Evolutionary conservation across 2,329 filamentous ascomycete genomes (phyloP).

Genomic region (Alternaria gansuensis): DNA sequence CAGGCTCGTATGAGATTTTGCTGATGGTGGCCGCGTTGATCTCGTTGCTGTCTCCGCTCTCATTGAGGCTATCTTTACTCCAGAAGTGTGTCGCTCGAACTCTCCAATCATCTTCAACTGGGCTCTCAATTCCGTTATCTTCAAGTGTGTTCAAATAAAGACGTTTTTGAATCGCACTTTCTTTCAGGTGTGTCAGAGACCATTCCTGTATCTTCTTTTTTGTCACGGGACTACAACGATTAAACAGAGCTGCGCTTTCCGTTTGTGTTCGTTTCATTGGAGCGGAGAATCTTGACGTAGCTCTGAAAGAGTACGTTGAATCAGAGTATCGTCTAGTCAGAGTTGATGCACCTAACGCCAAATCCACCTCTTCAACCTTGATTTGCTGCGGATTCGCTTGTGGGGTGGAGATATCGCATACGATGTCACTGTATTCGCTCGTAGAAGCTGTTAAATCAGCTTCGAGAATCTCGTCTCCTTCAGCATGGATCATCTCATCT

Average conservation of each 20-base stretch:
- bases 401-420: background rate
- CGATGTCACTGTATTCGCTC: background rate
- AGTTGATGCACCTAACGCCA: too few species aligned
- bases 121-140: background rate
- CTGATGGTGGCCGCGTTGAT: background rate
- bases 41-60: background rate
- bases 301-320: background rate
- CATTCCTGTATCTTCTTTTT: conserved; percentile 3
- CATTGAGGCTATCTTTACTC: background rate
- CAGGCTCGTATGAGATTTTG: background rate
- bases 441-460: background rate
- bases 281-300: background rate
- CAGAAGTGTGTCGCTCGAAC: background rate
- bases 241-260: background rate
- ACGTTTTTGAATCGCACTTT: background rate
- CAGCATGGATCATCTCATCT: background rate
- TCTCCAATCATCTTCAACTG: background rate
- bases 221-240: too few species aligned
- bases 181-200: background rate
- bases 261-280: background rate
- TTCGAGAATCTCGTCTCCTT: background rate
- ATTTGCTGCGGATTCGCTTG: background rate
- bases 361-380: background rate
- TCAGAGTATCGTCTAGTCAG: background rate
- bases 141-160: conserved; percentile 1